Evolutionary conservation across 2,329 filamentous ascomycete species (phyloP).

Genomic region (Blastomyces parvus): DNA sequence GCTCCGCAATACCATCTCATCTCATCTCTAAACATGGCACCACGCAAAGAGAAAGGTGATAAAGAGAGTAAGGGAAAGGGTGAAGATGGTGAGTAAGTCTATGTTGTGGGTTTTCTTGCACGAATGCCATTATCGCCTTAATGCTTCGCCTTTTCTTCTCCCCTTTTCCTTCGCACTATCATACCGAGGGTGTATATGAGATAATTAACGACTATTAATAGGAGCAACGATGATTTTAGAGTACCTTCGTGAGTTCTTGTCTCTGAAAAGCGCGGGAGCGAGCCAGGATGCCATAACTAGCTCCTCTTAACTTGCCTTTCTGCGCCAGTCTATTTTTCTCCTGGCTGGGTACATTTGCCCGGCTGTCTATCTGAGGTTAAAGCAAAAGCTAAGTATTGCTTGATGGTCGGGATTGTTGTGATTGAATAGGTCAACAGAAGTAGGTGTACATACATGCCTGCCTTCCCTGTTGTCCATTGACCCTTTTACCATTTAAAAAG

Average conservation of each 20-base stretch:
- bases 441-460: background rate
- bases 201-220: conserved; percentile 12
- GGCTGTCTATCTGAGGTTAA: background rate
- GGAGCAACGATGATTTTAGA: conserved; percentile 39
- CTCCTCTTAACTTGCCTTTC: background rate
- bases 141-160: too few relatives aligned
- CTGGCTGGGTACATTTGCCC: background rate
- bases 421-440: conserved; percentile 8
- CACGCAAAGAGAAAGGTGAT: conserved; percentile 31
- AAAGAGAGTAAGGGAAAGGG: conserved; percentile 17
- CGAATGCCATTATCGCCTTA: background rate
- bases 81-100: conserved; percentile 24
- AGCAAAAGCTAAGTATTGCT: background rate
- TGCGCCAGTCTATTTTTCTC: background rate
- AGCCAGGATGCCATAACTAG: background rate
- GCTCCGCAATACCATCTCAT: background rate
- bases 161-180: background rate
- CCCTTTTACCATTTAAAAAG: background rate
- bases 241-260: conserved; percentile 40
- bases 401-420: background rate
- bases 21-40: conserved; percentile 26
- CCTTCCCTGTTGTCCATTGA: background rate
- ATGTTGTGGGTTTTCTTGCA: background rate
- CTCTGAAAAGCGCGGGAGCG: background rate
- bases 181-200: background rate